A percentile compares a stretch with the other conserved stretches of the same genome.
phyloP scores from a whole-genome alignment of 352 stramenopile genomes.

The Peronosclerospora sorghi region DNA sequence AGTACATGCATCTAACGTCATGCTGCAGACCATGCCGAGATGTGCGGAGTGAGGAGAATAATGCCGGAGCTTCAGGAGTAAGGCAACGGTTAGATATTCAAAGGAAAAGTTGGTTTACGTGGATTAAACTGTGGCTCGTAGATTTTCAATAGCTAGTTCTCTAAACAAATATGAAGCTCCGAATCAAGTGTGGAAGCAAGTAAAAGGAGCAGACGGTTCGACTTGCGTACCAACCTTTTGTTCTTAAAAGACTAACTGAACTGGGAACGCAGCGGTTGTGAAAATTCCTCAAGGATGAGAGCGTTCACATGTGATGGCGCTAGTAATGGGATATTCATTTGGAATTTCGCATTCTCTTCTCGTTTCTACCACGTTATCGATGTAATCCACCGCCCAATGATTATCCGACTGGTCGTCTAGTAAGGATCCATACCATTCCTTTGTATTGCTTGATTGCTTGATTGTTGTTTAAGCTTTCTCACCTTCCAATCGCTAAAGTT shows the following conservation, averaged over 20 bases:
- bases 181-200: too few species aligned
- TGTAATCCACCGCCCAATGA: too few species aligned
- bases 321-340: constrained; percentile 16
- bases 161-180: constrained; percentile 3
- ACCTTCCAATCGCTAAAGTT: too few species aligned
- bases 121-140: constrained; percentile 46
- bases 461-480: too few species aligned
- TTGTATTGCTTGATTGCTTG: too few species aligned
- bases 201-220: too few species aligned
- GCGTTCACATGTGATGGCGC: constrained; percentile 7
- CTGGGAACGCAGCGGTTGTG: constrained; percentile 20
- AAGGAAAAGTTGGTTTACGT: constrained; percentile 36
- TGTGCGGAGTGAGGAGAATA: constrained; percentile 27
- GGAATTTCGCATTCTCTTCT: constrained; percentile 10
- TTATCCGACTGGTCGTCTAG: too few species aligned
- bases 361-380: constrained; percentile 8
- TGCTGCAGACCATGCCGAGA: constrained; percentile 30
- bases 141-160: constrained; percentile 41
- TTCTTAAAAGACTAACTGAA: not conserved
- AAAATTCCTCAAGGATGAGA: constrained; percentile 33
- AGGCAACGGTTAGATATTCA: constrained; percentile 20
- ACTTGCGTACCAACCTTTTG: constrained; percentile 6
- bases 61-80: constrained; percentile 38
- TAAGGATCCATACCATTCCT: too few species aligned
- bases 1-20: not conserved